Evolutionary conservation across 352 stramenopile species (phyloP).

Genomic region (Phytophthora brassicae): DNA sequence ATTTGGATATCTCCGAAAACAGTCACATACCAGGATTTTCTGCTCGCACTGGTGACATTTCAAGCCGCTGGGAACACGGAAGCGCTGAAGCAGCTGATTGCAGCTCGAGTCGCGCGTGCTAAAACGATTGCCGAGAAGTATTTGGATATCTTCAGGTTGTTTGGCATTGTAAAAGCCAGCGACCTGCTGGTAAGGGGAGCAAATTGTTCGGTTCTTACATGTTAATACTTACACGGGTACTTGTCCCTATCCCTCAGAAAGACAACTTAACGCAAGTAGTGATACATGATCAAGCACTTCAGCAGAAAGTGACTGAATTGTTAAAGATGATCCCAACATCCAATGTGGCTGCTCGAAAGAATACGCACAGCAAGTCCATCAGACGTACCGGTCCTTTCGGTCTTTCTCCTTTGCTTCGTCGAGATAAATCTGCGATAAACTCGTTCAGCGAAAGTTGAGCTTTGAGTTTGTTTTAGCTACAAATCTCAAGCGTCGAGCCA

Average conservation of each 20-base stretch:
- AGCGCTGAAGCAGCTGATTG: slow-evolving; percentile 31
- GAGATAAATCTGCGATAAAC: slow-evolving; percentile 10
- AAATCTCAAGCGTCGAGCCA: slow-evolving; percentile 36
- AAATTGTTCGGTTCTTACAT: neutral
- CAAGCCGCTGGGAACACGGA: slow-evolving; percentile 23
- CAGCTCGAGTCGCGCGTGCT: slow-evolving; percentile 22
- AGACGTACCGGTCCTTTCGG: slow-evolving; percentile 22
- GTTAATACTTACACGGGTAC: slow-evolving; percentile 2
- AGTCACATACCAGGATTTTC: slow-evolving; percentile 28
- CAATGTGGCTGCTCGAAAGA: neutral
- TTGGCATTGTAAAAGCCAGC: slow-evolving; percentile 19
- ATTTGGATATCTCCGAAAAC: slow-evolving; percentile 2
- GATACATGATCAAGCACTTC: slow-evolving; percentile 24
- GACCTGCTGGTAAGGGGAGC: slow-evolving; percentile 37
- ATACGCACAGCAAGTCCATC: neutral
- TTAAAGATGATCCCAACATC: slow-evolving; percentile 12
- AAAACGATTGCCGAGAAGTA: slow-evolving; percentile 25
- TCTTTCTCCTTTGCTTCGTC: slow-evolving; percentile 30
- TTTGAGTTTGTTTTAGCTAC: slow-evolving; percentile 8
- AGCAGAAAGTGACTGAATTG: slow-evolving; percentile 32
- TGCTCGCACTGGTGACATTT: slow-evolving; percentile 27
- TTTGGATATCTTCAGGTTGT: slow-evolving; percentile 11
- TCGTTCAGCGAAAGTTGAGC: neutral
- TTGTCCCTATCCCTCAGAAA: slow-evolving; percentile 8
- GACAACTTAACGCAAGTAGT: slow-evolving; percentile 10